Evolutionary conservation across 2,329 filamentous ascomycete genomes (phyloP).

Genomic region (Xylaria sp.): DNA sequence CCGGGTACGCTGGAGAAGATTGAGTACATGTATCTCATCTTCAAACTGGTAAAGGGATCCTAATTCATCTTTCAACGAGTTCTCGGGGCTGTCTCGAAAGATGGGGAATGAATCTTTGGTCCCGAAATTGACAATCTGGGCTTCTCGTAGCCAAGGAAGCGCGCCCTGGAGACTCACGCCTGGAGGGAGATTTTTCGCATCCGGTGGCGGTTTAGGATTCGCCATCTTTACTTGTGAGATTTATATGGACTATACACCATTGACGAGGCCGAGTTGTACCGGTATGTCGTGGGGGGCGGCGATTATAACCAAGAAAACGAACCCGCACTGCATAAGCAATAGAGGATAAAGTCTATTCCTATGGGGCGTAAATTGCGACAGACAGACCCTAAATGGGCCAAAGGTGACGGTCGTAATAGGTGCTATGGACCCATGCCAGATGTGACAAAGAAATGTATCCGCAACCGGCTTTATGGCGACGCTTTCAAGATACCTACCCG

Average conservation of each 20-base stretch:
- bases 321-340: background rate
- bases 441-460: slow-evolving; percentile 9
- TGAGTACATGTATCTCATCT: background rate
- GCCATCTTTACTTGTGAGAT: background rate
- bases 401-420: background rate
- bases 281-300: background rate
- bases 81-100: background rate
- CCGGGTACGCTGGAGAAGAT: slow-evolving; percentile 6
- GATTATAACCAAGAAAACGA: background rate
- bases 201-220: background rate
- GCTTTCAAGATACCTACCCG: background rate
- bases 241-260: background rate
- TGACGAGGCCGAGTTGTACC: background rate
- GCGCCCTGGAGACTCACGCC: background rate
- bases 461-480: slow-evolving; percentile 8
- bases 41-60: background rate
- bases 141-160: background rate
- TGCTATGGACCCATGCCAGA: too few species aligned
- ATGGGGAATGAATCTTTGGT: background rate
- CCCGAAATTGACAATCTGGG: slow-evolving; percentile 1
- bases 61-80: background rate
- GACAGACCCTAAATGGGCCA: too few species aligned
- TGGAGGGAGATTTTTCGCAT: too few species aligned
- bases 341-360: background rate
- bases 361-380: background rate